Evolutionary conservation across 768 basidiomycete genomes (phyloP).

Genomic region (Leccinellum luteum): DNA sequence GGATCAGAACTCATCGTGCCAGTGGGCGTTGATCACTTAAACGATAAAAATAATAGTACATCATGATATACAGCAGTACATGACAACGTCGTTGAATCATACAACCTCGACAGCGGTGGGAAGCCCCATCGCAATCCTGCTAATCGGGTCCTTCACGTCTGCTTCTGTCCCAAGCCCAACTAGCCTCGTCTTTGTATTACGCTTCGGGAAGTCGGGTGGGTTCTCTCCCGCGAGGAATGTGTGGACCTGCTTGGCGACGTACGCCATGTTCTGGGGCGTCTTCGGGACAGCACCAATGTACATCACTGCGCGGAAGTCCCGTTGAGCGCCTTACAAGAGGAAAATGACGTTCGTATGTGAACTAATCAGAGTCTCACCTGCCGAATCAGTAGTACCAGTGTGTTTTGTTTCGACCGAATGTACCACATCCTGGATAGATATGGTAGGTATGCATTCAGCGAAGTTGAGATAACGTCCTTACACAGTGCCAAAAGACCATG

Average conservation of each 20-base stretch:
- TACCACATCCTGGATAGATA: constrained; percentile 38
- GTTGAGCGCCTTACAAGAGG: neutral
- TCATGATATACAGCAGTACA: no score
- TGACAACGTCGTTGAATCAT: constrained; percentile 1
- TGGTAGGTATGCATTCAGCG: neutral
- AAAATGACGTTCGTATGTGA: neutral
- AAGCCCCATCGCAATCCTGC: constrained; percentile 47
- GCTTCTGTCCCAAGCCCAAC: constrained; percentile 38
- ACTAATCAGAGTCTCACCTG: constrained; percentile 36
- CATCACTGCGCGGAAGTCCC: constrained; percentile 47
- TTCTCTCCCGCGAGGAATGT: constrained; percentile 57
- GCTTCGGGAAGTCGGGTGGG: constrained; percentile 69
- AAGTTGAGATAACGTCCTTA: constrained; percentile 16
- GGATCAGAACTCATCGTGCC: no score
- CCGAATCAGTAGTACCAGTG: constrained; percentile 52
- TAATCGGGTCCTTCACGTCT: constrained; percentile 37
- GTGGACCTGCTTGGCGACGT: constrained; percentile 60
- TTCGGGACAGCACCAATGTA: constrained; percentile 74
- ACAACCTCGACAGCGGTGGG: constrained; percentile 13
- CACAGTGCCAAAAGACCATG: constrained; percentile 77
- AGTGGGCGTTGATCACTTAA: no score
- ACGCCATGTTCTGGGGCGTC: constrained; percentile 58
- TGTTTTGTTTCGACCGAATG: constrained; percentile 52
- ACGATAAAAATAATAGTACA: no score
- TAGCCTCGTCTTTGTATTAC: constrained; percentile 39